Conservation (phyloP, 2,329 filamentous ascomycete species). For the Aspergillus brasiliensis region DNA sequence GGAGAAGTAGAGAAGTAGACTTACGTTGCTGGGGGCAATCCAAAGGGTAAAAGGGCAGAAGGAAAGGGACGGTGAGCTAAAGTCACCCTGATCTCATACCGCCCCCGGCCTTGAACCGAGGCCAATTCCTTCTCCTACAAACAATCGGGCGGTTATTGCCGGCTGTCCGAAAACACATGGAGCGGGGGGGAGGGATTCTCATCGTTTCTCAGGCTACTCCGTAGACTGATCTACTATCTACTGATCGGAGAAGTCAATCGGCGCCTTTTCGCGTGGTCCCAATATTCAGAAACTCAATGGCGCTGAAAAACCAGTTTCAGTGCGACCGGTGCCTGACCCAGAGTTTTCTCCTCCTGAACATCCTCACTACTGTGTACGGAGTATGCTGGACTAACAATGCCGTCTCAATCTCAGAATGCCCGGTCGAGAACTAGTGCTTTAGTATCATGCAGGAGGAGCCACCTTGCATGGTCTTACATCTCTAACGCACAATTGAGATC, state of each 20-base stretch:
- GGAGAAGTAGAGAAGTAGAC: not conserved
- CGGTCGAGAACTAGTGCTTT: constrained; percentile 1
- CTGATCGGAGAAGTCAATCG: not conserved
- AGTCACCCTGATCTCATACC: not conserved
- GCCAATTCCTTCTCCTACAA: constrained; percentile 1
- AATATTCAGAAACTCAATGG: constrained; percentile 5
- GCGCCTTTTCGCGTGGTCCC: not conserved
- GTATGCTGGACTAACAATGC: not conserved
- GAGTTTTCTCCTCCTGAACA: not conserved
- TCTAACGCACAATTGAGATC: not conserved
- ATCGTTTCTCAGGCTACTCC: no score
- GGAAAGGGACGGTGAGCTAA: not conserved
- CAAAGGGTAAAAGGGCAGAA: not conserved
- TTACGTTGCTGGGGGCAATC: not conserved
- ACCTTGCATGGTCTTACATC: not conserved
- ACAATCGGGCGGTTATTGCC: constrained; percentile 5
- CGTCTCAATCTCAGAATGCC: not conserved
- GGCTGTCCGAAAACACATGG: not conserved
- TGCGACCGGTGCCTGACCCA: not conserved
- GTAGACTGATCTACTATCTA: no score
- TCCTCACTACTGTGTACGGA: not conserved
- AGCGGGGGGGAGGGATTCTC: not conserved
- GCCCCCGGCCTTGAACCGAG: constrained; percentile 16
- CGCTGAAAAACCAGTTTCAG: not conserved
- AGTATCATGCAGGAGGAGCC: not conserved